Evolutionary conservation across 2,329 filamentous ascomycete genomes (phyloP), one percentile per base, ranked within the genome.

Genomic region (Cladorrhinum sp.): DNA sequence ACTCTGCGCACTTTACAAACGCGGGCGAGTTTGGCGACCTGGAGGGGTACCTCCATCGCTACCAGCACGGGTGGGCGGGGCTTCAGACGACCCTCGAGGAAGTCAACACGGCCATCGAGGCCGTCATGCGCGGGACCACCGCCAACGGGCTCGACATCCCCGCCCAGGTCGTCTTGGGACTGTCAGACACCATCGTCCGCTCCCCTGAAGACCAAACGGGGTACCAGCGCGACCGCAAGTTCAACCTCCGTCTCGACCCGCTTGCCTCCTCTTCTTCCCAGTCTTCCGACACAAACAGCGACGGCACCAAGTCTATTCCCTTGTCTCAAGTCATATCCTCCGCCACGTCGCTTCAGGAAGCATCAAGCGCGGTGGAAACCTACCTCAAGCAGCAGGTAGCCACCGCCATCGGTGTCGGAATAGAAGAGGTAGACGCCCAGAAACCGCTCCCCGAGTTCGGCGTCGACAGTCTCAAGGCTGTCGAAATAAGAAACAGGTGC

Each of bases 401-500:
- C 8, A 6, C 60, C n/a, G 57, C 38, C 4, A 49, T 49, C 55
- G 13, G 32, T 60, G 55, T 54, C 23, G 32, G 58, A 58, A 16
- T 50, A 45, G 38, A 12, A 29, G 64, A 66, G 36, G 48, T 66
- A 13, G 64, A 64, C 38, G 16, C 50, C n/a, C 45, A 22, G n/a
- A 58, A 60, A 53, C 61, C 56, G 23, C 23, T 66, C 48, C 54
- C 51, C 1, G 50, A 36, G 20, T 65, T 66, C 5, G 72, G 73
- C 1, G 36, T 74, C 10, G 73, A 75, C 58, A 69, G 65, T 3
- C 54, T 75, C 23, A 64, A 73, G 12, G 69, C 65, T 0, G 68
- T 78, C 2, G 76, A 78, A 60, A 63, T 78, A 24, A 67, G 75
- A 0, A 70, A 67, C 25, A 78, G 76, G 77, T 69, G 51, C 20